phyloP scores from a whole-genome alignment of 176 grass and related monocot genomes.

The Eragrostis curvula region DNA sequence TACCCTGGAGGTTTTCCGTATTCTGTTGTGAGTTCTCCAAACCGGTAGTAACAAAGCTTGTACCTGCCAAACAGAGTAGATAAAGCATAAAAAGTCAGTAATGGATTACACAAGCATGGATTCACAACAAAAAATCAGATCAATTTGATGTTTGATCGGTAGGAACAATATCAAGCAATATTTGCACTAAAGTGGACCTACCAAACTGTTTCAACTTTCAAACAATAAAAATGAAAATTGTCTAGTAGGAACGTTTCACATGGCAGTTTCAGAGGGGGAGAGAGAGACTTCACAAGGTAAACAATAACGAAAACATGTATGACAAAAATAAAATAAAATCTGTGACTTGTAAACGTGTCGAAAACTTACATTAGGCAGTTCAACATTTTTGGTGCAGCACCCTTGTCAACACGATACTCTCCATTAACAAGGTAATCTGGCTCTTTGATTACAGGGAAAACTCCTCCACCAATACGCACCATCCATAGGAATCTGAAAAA shows the following conservation, averaged over 20 bases:
- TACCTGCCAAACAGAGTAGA: conserved; percentile 66
- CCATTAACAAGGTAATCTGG: conserved; percentile 99
- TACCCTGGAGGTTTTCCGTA: conserved; percentile 97
- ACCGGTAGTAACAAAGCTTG: conserved; percentile 96
- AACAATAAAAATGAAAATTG: neutral
- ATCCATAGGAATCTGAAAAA: conserved; percentile 92
- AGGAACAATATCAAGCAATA: neutral
- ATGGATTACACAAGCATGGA: neutral
- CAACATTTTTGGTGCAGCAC: conserved; percentile 98
- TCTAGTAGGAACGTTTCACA: neutral
- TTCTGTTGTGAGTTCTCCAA: conserved; percentile 94
- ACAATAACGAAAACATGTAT: neutral
- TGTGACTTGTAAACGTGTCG: neutral
- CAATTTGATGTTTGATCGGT: neutral
- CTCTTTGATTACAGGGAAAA: conserved; percentile 98
- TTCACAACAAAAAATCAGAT: neutral
- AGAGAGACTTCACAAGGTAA: neutral
- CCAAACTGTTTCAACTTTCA: conserved; percentile 6
- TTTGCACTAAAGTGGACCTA: conserved; percentile 4
- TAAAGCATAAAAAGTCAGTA: conserved; percentile 14
- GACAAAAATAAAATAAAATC: neutral
- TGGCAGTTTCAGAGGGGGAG: neutral
- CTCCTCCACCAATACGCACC: conserved; percentile 98
- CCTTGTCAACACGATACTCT: conserved; percentile 96
- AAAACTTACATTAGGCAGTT: conserved; percentile 96